A percentile compares a stretch with the other conserved stretches of the same genome.
phyloP scores from a whole-genome alignment of 179 eudicot genomes.

The Beta macrorhiza region DNA sequence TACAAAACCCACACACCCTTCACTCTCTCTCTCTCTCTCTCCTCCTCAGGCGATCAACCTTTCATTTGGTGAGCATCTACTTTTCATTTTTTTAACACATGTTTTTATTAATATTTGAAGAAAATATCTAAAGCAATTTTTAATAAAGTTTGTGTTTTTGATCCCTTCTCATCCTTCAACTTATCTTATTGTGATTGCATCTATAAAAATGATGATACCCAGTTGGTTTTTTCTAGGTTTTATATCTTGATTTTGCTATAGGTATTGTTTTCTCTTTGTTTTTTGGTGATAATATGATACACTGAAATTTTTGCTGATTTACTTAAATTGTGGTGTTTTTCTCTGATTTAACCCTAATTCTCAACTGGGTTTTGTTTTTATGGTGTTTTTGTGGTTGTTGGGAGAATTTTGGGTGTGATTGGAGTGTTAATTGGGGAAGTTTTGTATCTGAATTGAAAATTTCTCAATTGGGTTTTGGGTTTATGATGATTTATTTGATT shows the following conservation, averaged over 20 bases:
- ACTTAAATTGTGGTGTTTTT: background rate
- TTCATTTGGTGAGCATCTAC: conserved; percentile 33
- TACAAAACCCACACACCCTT: conserved; percentile 23
- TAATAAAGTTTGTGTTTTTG: background rate
- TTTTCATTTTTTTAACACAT: conserved; percentile 17
- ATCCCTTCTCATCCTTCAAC: background rate
- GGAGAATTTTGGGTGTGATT: conserved; percentile 11
- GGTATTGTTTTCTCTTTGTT: conserved; percentile 8
- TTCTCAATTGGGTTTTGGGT: conserved; percentile 2
- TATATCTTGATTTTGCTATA: conserved; percentile 11
- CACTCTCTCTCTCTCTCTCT: background rate
- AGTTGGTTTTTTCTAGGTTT: conserved; percentile 25
- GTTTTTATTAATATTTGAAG: conserved; percentile 1
- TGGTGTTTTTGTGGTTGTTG: conserved; percentile 1
- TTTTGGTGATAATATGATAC: conserved; percentile 3
- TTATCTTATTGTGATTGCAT: conserved; percentile 9
- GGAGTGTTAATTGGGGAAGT: background rate
- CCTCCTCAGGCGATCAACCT: conserved; percentile 8
- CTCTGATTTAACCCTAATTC: background rate
- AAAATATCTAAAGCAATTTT: conserved; percentile 20
- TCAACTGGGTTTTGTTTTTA: conserved; percentile 18
- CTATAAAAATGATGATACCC: conserved; percentile 30
- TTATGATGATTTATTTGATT: background rate
- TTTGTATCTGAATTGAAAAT: background rate
- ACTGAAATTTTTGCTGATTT: conserved; percentile 1